These are phyloP conservation scores for Pneumocystis sp. DNA, from an alignment of 1,139 yeast species.

Conservation along the genomic window DNA sequence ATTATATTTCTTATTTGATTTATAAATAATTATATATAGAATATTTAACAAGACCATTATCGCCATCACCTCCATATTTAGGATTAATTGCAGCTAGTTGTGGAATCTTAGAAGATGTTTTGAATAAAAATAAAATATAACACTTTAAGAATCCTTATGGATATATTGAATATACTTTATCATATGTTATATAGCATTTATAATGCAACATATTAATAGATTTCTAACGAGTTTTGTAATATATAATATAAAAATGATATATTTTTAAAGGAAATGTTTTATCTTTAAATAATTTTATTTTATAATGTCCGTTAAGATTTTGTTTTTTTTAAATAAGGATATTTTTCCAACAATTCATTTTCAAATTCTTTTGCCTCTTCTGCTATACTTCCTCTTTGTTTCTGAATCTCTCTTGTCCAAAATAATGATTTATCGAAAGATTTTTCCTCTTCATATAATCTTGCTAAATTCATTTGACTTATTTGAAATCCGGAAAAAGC, in stretches of 20 bases:
- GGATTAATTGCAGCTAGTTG: conserved; percentile 91
- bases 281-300: not conserved
- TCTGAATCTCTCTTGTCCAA: conserved; percentile 5
- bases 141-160: not conserved
- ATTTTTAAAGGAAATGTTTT: not conserved
- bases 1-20: conserved; percentile 61
- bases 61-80: conserved; percentile 90
- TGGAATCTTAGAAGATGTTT: conserved; percentile 53
- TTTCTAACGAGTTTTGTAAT: not conserved
- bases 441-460: conserved; percentile 1
- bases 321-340: not conserved
- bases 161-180: not conserved
- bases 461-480: conserved; percentile 8
- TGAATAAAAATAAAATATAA: not conserved
- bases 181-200: not conserved
- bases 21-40: conserved; percentile 98
- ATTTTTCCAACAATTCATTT: not conserved
- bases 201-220: not conserved
- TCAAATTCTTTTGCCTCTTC: conserved; percentile 4
- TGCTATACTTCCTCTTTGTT: conserved; percentile 6
- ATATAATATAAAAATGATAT: not conserved
- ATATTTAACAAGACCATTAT: conserved; percentile 86
- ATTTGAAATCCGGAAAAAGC: conserved; percentile 4
- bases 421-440: conserved; percentile 4
- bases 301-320: not conserved